These are phyloP conservation scores for Tricholoma hemisulphureum DNA, from an alignment of 768 basidiomycete genomes.

Conservation along the genomic window DNA sequence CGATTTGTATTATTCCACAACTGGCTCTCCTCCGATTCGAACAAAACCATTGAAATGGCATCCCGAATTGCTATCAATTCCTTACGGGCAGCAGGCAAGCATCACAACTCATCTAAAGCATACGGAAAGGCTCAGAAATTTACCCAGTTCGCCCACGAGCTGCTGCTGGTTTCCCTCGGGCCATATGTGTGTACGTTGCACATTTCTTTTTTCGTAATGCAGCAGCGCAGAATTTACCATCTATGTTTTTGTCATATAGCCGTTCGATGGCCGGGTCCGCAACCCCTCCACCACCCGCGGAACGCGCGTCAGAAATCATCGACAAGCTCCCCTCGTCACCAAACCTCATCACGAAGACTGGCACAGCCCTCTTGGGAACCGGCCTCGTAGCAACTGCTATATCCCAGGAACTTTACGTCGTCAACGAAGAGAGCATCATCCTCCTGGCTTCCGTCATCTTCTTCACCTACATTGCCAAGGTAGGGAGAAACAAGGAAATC, in stretches of 20 bases:
- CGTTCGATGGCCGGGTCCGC: slow-evolving; percentile 63
- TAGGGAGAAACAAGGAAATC: slow-evolving; percentile 33
- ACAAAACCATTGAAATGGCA: slow-evolving; percentile 48
- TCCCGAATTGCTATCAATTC: slow-evolving; percentile 70
- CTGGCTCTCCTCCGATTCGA: slow-evolving; percentile 27
- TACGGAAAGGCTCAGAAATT: neutral
- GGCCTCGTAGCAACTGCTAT: slow-evolving; percentile 89
- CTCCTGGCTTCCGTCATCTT: slow-evolving; percentile 82
- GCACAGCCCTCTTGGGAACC: slow-evolving; percentile 86
- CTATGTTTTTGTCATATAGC: slow-evolving; percentile 33
- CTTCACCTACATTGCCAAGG: slow-evolving; percentile 79
- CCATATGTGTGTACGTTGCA: slow-evolving; percentile 44
- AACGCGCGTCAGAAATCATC: slow-evolving; percentile 89
- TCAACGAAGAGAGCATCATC: slow-evolving; percentile 94
- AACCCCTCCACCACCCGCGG: slow-evolving; percentile 68
- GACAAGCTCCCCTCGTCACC: slow-evolving; percentile 83
- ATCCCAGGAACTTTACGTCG: slow-evolving; percentile 95
- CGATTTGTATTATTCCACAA: too few relatives aligned
- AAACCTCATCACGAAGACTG: slow-evolving; percentile 92
- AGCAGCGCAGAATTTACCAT: slow-evolving; percentile 11
- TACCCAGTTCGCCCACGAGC: slow-evolving; percentile 54
- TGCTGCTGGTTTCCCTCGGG: slow-evolving; percentile 45
- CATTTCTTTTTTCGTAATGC: slow-evolving; percentile 4
- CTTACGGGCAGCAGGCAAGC: slow-evolving; percentile 59
- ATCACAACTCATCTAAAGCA: neutral